Conservation (phyloP, 306 rosid genomes). For the Sicyos edulis region DNA sequence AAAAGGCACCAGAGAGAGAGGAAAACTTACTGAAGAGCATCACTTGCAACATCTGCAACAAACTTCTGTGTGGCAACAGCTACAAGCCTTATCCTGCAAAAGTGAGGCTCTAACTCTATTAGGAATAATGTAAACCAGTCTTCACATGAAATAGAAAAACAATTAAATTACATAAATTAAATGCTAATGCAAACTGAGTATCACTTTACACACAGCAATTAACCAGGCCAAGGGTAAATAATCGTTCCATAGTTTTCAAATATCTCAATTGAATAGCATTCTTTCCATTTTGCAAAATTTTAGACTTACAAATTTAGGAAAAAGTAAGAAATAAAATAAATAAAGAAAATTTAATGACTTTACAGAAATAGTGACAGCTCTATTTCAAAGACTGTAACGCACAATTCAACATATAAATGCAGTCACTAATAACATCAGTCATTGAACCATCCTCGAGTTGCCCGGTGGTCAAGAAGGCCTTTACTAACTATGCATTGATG, state of each 20-base stretch:
- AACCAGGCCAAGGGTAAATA: not conserved
- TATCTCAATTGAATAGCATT: not conserved
- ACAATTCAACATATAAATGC: no score
- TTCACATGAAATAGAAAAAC: not conserved
- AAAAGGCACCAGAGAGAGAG: not conserved
- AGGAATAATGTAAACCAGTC: not conserved
- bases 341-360: no score
- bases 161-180: not conserved
- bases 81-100: conserved; percentile 61
- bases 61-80: conserved; percentile 76
- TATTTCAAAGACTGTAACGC: no score
- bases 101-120: not conserved
- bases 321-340: no score
- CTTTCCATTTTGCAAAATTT: no score
- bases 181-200: not conserved
- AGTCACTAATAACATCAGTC: no score
- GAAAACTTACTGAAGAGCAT: conserved; percentile 34
- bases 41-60: conserved; percentile 64
- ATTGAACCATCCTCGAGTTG: no score
- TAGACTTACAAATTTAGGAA: no score
- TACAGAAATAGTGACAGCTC: no score
- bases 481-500: no score
- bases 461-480: no score
- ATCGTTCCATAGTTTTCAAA: not conserved
- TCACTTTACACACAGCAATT: not conserved